Conservation (phyloP, 768 basidiomycete genomes). For the Guyanaporus albipodus region DNA sequence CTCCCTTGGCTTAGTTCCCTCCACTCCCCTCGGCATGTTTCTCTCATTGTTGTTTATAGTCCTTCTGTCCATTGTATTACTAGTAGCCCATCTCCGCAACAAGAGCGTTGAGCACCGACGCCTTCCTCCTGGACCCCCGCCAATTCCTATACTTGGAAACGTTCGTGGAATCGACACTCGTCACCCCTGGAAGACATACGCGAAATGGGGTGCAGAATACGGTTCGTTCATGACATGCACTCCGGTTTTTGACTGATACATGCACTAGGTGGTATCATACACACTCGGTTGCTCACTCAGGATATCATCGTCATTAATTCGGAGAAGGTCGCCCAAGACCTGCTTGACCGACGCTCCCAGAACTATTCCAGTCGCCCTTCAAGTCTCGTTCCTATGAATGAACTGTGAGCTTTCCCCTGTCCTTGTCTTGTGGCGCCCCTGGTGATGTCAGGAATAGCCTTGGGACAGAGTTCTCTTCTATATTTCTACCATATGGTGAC, state of each 20-base stretch:
- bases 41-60: constrained; percentile 1
- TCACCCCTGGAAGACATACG: constrained; percentile 22
- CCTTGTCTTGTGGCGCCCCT: background rate
- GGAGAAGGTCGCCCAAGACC: constrained; percentile 22
- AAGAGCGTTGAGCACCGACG: constrained; percentile 3
- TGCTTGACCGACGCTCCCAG: constrained; percentile 19
- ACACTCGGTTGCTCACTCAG: constrained; percentile 22
- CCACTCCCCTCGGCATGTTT: background rate
- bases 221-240: constrained; percentile 7
- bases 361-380: constrained; percentile 26
- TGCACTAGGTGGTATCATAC: constrained; percentile 19
- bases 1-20: background rate
- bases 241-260: background rate
- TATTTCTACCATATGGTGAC: constrained; percentile 27
- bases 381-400: constrained; percentile 10
- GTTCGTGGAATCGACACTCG: constrained; percentile 14
- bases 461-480: constrained; percentile 22
- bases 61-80: constrained; percentile 6
- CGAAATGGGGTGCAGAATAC: constrained; percentile 19
- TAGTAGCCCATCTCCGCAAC: constrained; percentile 10
- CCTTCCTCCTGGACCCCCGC: constrained; percentile 23
- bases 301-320: constrained; percentile 26
- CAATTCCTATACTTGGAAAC: constrained; percentile 20
- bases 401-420: constrained; percentile 15
- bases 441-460: constrained; percentile 11